Base-by-base conservation (phyloP, 805 yeast species). In the Sugiyamaella valdiviana region DNA sequence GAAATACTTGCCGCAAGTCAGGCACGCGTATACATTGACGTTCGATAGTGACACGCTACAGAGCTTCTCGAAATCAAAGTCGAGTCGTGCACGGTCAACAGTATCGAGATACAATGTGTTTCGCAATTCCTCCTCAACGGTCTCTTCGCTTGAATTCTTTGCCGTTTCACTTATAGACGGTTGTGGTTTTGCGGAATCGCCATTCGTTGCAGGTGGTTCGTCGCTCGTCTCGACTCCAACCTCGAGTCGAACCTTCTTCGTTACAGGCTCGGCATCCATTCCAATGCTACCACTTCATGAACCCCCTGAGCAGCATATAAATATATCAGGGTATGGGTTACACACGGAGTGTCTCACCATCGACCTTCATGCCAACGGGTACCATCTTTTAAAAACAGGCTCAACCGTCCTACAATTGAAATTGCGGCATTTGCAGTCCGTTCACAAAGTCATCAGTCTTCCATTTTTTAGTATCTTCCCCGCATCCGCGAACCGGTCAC, bases 1-100 rank as follows among this genome's bases (percentile, higher is more conserved):
- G 46, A 78, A 74, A 63, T 79, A 86, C 57, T 76, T 80, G 29
- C 90, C 91, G 65, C 95, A 86, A 0, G 73, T 74, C 17, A 86
- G 65, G 59, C 95, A 86, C 26, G 85, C 79, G 57, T 85, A 83
- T 0, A 85, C 75, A 57, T 83, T 82, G 17, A 74, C 67, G 36
- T 70, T 74, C 1, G 86, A 72, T 19, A 85, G 67, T 0, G 88
- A 75, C 0, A 82, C 76, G 39, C 78, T 72, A 63, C 95, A 86
- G 1, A 77, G 63, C 58, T 79, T 80, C 39, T 82, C 87, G 45
- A 76, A 73, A 60, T 85, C 95, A 61, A 86, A 85, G 59, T 86
- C 87, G 16, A 79, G 64, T 3, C 64, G 54, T 6, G 63, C 54
- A 36, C 78, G 59, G 52, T 77, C 70, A 36, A 78, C 69, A 1